These are phyloP conservation scores for Massariosphaeria phaeospora DNA, from an alignment of 495 filamentous ascomycete genomes.

Conservation along the genomic window DNA sequence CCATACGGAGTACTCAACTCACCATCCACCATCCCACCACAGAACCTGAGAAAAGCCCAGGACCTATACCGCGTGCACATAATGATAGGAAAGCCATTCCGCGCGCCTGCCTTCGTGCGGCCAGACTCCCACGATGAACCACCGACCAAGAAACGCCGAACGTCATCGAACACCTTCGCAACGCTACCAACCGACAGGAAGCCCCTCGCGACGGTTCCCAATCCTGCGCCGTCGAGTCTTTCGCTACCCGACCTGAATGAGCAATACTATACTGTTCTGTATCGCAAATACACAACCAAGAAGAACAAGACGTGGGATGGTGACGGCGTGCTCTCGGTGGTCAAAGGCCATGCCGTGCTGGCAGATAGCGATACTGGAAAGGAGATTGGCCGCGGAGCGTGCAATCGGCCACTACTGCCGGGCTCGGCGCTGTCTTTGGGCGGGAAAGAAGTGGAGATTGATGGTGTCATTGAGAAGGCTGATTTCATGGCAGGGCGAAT, in stretches of 20 bases:
- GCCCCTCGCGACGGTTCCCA: constrained; percentile 44
- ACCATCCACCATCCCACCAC: not conserved
- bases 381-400: constrained; percentile 59
- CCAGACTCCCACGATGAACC: constrained; percentile 19
- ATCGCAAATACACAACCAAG: constrained; percentile 70
- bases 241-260: constrained; percentile 31
- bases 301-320: constrained; percentile 88
- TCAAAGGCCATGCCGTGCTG: constrained; percentile 56
- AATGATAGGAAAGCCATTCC: constrained; percentile 33
- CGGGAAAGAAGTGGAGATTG: constrained; percentile 72
- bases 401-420: constrained; percentile 52
- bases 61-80: too few relatives aligned
- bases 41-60: too few relatives aligned
- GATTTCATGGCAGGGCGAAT: constrained; percentile 59
- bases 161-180: constrained; percentile 17
- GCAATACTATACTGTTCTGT: constrained; percentile 63
- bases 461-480: constrained; percentile 56
- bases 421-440: constrained; percentile 60
- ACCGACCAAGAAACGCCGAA: constrained; percentile 38
- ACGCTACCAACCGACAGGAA: constrained; percentile 27
- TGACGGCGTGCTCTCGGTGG: constrained; percentile 63
- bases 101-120: constrained; percentile 22
- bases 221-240: constrained; percentile 33
- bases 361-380: constrained; percentile 58
- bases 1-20: too few relatives aligned